phyloP scores from a whole-genome alignment of 2,329 filamentous ascomycete genomes.

The Emergomyces africanus region DNA sequence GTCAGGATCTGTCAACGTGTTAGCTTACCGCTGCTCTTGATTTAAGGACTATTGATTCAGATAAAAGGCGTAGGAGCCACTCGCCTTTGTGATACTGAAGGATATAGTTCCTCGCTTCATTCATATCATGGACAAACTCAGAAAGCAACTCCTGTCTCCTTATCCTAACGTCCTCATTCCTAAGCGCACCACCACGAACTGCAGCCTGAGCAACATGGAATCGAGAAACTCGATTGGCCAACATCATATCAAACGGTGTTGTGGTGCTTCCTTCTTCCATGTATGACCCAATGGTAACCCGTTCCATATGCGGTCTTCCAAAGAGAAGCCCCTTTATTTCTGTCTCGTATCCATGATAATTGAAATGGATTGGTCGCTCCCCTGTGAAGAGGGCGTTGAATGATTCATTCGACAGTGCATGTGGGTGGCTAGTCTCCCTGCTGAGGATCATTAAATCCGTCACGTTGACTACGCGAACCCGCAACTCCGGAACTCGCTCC shows the following conservation, averaged over 20 bases:
- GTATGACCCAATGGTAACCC: conserved; percentile 47
- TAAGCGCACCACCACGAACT: conserved; percentile 34
- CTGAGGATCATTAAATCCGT: conserved; percentile 53
- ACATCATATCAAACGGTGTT: conserved; percentile 59
- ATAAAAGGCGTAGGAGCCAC: conserved; percentile 8
- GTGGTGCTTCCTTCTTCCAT: conserved; percentile 54
- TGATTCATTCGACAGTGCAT: conserved; percentile 39
- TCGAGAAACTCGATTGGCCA: conserved; percentile 47
- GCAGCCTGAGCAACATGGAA: conserved; percentile 48
- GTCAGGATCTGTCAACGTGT: conserved; percentile 33
- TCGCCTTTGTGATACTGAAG: conserved; percentile 39
- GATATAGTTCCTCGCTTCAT: conserved; percentile 42
- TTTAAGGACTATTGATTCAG: conserved; percentile 3
- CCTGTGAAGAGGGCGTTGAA: conserved; percentile 47
- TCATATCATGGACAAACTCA: conserved; percentile 38
- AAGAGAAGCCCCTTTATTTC: conserved; percentile 52
- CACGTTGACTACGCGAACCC: conserved; percentile 52
- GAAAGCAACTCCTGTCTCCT: conserved; percentile 35
- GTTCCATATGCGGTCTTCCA: conserved; percentile 39
- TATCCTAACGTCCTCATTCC: conserved; percentile 37
- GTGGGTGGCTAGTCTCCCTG: conserved; percentile 44
- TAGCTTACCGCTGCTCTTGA: neutral
- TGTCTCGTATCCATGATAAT: conserved; percentile 53
- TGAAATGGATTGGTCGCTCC: conserved; percentile 47
- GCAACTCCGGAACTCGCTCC: conserved; percentile 37